Evolutionary conservation across 1,284 basidiomycete species (phyloP).

Genomic region (Irpex lacteus): DNA sequence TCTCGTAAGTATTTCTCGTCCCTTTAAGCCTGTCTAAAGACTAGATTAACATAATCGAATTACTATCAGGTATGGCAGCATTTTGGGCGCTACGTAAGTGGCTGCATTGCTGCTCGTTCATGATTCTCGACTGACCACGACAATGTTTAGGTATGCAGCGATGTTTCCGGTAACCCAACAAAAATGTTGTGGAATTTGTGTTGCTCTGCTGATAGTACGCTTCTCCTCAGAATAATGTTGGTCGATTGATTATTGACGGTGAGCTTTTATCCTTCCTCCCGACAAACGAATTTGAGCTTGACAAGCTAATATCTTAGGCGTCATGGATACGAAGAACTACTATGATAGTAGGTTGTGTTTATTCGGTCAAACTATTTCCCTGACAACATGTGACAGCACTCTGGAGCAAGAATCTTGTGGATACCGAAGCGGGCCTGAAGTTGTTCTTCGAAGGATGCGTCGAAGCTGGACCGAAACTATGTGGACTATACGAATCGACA

Average conservation of each 20-base stretch:
- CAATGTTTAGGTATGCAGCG: constrained; percentile 14
- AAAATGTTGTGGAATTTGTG: not conserved
- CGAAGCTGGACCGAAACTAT: constrained; percentile 16
- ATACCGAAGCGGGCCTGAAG: constrained; percentile 16
- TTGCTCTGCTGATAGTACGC: not conserved
- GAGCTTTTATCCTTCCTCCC: not conserved
- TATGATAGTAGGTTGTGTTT: constrained; percentile 3
- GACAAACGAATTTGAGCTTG: not conserved
- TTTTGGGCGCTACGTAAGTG: constrained; percentile 22
- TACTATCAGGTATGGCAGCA: constrained; percentile 19
- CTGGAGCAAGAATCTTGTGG: constrained; percentile 19
- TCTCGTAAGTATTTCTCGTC: constrained; percentile 17
- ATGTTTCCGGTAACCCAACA: constrained; percentile 22
- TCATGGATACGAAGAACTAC: constrained; percentile 15
- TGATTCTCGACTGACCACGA: not conserved
- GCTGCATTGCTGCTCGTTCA: not conserved
- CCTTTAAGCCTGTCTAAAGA: too few relatives aligned
- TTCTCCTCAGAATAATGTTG: constrained; percentile 15
- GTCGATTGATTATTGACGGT: constrained; percentile 18
- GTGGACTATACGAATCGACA: constrained; percentile 17
- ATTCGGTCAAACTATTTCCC: too few relatives aligned
- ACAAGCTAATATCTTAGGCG: constrained; percentile 4
- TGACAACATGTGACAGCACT: not conserved
- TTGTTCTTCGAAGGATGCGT: constrained; percentile 18
- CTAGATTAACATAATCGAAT: too few relatives aligned